Percentiles rank a stretch among this genome's conserved stretches.
Conservation (phyloP, 106 monocot species). For the Vanilla planifolia region DNA sequence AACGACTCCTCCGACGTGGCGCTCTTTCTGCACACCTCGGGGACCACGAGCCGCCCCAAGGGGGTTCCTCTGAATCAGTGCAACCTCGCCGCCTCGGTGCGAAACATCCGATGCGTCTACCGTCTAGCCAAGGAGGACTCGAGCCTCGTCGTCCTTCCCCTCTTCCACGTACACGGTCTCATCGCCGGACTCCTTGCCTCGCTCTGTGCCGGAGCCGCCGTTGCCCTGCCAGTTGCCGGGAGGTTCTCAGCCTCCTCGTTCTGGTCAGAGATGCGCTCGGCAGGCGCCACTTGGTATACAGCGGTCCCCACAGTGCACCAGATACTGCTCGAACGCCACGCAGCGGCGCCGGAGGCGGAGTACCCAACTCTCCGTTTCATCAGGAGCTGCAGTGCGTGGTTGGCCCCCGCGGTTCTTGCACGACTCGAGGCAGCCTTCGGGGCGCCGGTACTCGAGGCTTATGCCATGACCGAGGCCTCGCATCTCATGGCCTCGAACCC, state of each 20-base stretch:
- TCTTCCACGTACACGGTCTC: conserved; percentile 95
- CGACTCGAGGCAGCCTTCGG: conserved; percentile 50
- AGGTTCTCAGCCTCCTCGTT: conserved; percentile 85
- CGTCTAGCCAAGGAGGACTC: conserved; percentile 48
- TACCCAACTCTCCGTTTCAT: conserved; percentile 74
- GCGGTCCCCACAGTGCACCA: conserved; percentile 53
- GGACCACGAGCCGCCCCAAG: conserved; percentile 90
- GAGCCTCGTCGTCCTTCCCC: conserved; percentile 70
- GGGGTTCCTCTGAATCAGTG: conserved; percentile 77
- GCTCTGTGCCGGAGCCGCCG: conserved; percentile 46
- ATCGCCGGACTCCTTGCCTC: conserved; percentile 59
- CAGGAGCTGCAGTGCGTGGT: conserved; percentile 71
- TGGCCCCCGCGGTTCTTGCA: conserved; percentile 46
- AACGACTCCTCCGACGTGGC: conserved; percentile 63
- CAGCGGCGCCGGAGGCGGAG: conserved; percentile 25
- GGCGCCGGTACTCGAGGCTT: conserved; percentile 77
- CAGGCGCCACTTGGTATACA: conserved; percentile 46
- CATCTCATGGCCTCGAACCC: conserved; percentile 73
- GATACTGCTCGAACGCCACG: conserved; percentile 43
- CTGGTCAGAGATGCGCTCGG: conserved; percentile 54
- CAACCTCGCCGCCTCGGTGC: conserved; percentile 67
- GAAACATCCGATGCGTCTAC: conserved; percentile 63
- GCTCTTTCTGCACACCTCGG: conserved; percentile 91
- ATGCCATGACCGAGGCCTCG: conserved; percentile 83
- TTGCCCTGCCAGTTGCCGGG: conserved; percentile 44